Conservation (phyloP, 352 stramenopile genomes). For the Phytophthora quininea region DNA sequence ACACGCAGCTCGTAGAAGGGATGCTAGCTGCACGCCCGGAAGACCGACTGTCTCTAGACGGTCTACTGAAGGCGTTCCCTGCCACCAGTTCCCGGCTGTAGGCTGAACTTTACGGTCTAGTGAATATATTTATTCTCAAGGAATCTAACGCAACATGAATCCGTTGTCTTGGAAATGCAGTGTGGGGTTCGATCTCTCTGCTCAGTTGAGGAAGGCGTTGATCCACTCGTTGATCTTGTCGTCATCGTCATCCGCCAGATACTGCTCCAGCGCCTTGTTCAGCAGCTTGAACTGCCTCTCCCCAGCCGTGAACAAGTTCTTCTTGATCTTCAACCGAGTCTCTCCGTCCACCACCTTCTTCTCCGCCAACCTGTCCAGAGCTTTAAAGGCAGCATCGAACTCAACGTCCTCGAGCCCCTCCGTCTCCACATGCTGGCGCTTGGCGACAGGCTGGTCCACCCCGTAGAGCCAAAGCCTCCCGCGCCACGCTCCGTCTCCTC, state of each 20-base stretch:
- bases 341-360: conserved; percentile 54
- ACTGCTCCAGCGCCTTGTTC: conserved; percentile 52
- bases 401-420: conserved; percentile 13
- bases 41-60: conserved; percentile 45
- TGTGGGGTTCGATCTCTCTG: no score
- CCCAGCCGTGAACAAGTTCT: conserved; percentile 55
- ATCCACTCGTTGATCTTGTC: conserved; percentile 73
- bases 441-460: conserved; percentile 58
- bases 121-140: conserved; percentile 46
- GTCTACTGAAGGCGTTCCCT: conserved; percentile 49
- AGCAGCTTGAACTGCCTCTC: conserved; percentile 66
- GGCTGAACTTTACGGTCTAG: neutral
- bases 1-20: conserved; percentile 45
- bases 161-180: no score
- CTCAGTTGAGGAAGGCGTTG: conserved; percentile 51
- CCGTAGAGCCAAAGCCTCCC: conserved; percentile 92
- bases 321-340: conserved; percentile 61
- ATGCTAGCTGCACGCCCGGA: conserved; percentile 50
- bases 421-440: conserved; percentile 47
- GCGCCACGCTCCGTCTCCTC: conserved; percentile 93
- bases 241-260: conserved; percentile 41
- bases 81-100: conserved; percentile 55
- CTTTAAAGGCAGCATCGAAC: conserved; percentile 38
- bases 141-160: neutral
- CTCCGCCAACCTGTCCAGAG: conserved; percentile 56